phyloP scores from a whole-genome alignment of 2,329 filamentous ascomycete genomes.

The Fusarium compactum region DNA sequence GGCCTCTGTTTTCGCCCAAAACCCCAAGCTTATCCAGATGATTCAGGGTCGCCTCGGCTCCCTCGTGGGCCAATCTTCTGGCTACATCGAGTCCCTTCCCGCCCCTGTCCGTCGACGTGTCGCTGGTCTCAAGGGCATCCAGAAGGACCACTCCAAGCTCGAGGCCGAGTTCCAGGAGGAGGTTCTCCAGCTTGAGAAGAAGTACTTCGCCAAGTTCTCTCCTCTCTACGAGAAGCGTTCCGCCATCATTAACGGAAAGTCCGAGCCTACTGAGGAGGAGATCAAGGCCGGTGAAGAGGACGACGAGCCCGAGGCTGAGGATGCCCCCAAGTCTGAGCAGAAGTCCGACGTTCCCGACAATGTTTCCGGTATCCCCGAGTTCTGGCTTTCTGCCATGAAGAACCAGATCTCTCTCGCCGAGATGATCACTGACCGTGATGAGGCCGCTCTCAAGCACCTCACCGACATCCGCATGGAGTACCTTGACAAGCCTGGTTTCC shows the following conservation, averaged over 20 bases:
- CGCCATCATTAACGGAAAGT: constrained; percentile 87
- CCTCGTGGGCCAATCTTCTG: constrained; percentile 93
- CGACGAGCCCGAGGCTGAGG: constrained; percentile 79
- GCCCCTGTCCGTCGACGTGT: constrained; percentile 91
- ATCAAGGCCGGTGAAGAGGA: constrained; percentile 87
- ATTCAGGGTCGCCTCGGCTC: constrained; percentile 96
- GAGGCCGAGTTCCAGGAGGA: constrained; percentile 99
- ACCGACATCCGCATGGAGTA: constrained; percentile 99
- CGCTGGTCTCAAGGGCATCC: constrained; percentile 94
- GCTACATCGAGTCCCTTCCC: constrained; percentile 97
- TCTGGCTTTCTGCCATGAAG: constrained; percentile 99
- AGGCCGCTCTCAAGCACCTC: constrained; percentile 89
- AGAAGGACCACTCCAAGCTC: constrained; percentile 98
- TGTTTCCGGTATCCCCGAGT: constrained; percentile 91
- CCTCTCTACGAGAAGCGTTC: constrained; percentile 96
- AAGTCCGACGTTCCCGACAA: constrained; percentile 67
- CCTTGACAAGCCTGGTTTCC: constrained; percentile 97
- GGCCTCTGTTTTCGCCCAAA: constrained; percentile 93
- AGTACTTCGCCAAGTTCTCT: constrained; percentile 99
- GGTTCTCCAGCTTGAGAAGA: constrained; percentile 98
- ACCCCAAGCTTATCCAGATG: constrained; percentile 94
- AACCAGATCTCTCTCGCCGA: constrained; percentile 97
- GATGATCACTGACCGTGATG: constrained; percentile 98
- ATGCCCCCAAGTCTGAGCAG: constrained; percentile 67
- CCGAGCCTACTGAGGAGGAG: constrained; percentile 89